phyloP scores from a whole-genome alignment of 305 asterid genomes.

The Fraxinus xanthoxyloides region DNA sequence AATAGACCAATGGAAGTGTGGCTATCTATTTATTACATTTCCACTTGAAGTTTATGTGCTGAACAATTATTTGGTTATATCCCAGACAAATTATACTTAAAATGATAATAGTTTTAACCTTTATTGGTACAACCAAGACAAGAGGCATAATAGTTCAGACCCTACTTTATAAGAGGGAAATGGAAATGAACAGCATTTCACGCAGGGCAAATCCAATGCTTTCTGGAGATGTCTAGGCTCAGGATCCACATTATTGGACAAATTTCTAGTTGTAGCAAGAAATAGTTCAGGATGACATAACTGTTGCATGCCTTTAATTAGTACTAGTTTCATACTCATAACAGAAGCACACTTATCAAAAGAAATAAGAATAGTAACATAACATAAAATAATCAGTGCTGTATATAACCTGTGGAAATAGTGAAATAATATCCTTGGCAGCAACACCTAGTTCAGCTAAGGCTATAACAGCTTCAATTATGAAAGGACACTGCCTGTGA shows the following conservation, averaged over 20 bases:
- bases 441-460: constrained; percentile 90
- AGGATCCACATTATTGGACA: not conserved
- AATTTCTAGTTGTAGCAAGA: not conserved
- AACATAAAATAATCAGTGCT: not conserved
- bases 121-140: constrained; percentile 14
- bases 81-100: constrained; percentile 8
- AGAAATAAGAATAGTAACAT: not conserved
- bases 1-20: not conserved
- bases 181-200: constrained; percentile 1
- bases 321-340: constrained; percentile 15
- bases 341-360: not conserved
- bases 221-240: not conserved
- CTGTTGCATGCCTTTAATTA: constrained; percentile 6
- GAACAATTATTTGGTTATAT: not conserved
- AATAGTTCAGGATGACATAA: not conserved
- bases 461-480: constrained; percentile 82
- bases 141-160: not conserved
- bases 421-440: constrained; percentile 71
- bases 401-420: constrained; percentile 73
- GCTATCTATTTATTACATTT: not conserved
- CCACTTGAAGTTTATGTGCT: not conserved
- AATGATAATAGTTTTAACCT: constrained; percentile 9
- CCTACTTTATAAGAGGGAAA: constrained; percentile 18
- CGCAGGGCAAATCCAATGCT: not conserved
- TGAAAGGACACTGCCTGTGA: constrained; percentile 78